Base-by-base conservation (phyloP, 2,329 filamentous ascomycete species). In the Elsinoe necatrix region DNA sequence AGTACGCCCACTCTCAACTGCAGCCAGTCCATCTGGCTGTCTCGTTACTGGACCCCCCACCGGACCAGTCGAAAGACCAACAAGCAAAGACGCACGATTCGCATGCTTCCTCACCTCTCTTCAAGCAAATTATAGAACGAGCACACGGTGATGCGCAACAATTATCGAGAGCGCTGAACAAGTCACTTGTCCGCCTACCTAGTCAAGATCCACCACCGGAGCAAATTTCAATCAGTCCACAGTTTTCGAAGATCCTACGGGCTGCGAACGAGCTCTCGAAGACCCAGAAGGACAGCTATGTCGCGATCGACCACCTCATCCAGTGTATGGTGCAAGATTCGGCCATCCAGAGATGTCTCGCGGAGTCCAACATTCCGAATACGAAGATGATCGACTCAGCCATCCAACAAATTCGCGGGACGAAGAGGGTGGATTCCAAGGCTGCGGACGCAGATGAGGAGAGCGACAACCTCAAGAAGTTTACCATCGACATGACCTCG, bases 401-500 rank as follows among this genome's bases (percentile, higher is more conserved):
- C n/a, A 83, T 98, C 39, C 82, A 89, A 66, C 84, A 89, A 58
- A 95, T 98, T 64, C 86, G 93, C 61, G 93, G 93, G 60, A 97
- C 90, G 41, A 89, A 85, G 75, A 81, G 92, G 61, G 91, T 98
- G 41, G 93, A 98, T 73, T 95, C 89, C 59, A 95, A 95, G 77
- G 95, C 89, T 3, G 93, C 93, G 56, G 93, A 98, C 72, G 84
- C 86, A 0, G 93, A 97, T 72, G 80, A 87, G 66, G 92, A 96
- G 66, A 88, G 91, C 66, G 93, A 98, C 73, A 96, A 95, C 68
- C 77, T 98, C 59, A 89, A 91, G 76, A 98, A 97, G 68, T 98
- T 96, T 73, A 97, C 93, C 57, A 93, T 97, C 66, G 93, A 98
- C 73, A 95, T 98, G 90, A 98, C 93, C 9, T 80, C 88, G 51